Percentiles rank a stretch among this genome's conserved stretches.
Conservation (phyloP, 2,329 filamentous ascomycete species). For the Aspergillus fumigatus region DNA sequence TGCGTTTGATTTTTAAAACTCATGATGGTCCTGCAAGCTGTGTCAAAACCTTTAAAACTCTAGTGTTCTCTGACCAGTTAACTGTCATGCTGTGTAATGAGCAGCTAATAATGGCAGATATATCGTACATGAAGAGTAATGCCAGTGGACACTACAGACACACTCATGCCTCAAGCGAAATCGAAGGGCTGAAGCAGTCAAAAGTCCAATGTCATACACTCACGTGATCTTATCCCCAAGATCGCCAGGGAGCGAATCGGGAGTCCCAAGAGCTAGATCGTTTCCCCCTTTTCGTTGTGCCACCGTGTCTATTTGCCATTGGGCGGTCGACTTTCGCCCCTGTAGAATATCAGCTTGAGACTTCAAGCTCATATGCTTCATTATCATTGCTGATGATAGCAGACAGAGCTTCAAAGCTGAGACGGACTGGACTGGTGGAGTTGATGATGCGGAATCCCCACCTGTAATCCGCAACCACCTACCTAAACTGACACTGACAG, state of each 20-base stretch:
- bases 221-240: background rate
- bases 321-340: background rate
- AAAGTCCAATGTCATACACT: background rate
- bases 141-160: background rate
- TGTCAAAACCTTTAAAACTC: background rate
- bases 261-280: background rate
- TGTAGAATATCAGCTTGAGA: background rate
- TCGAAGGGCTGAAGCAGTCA: background rate
- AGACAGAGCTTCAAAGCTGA: background rate
- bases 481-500: background rate
- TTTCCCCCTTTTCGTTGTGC: conserved; percentile 21
- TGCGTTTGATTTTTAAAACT: background rate
- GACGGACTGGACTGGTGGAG: background rate
- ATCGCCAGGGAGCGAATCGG: too few species aligned
- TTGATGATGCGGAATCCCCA: background rate
- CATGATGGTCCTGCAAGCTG: background rate
- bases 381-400: background rate
- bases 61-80: too few species aligned
- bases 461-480: background rate
- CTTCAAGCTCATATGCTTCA: background rate
- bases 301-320: conserved; percentile 23
- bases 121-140: background rate
- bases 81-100: background rate
- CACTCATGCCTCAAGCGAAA: background rate
- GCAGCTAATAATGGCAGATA: background rate